Percentiles rank a stretch among this genome's conserved stretches.
Evolutionary conservation across 2,329 filamentous ascomycete species (phyloP).

Genomic region (Aaosphaeria pasadenensis): DNA sequence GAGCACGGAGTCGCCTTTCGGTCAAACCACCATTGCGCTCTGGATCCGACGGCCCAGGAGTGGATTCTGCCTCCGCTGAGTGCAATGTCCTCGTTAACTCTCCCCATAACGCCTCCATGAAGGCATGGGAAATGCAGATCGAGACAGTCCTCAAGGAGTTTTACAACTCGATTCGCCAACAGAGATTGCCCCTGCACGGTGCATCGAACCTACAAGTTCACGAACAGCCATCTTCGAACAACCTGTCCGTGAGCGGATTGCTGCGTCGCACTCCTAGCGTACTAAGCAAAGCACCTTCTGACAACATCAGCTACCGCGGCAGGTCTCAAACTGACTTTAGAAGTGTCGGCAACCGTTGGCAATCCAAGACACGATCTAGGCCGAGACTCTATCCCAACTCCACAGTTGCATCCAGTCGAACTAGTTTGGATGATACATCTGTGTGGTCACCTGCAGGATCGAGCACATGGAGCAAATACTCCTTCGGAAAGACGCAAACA

Average conservation of each 20-base stretch:
- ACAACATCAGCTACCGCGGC: slow-evolving; percentile 71
- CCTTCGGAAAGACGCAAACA: slow-evolving; percentile 83
- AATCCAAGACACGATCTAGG: slow-evolving; percentile 80
- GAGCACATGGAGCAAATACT: slow-evolving; percentile 95
- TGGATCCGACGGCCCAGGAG: slow-evolving; percentile 33
- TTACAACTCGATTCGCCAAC: slow-evolving; percentile 82
- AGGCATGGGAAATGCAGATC: slow-evolving; percentile 83
- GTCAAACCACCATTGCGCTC: slow-evolving; percentile 37
- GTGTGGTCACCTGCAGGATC: slow-evolving; percentile 89
- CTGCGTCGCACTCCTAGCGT: slow-evolving; percentile 86
- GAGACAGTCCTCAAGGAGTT: slow-evolving; percentile 91
- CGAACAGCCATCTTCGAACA: slow-evolving; percentile 52
- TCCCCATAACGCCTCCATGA: slow-evolving; percentile 70
- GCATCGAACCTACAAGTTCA: slow-evolving; percentile 50
- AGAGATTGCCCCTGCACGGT: slow-evolving; percentile 83
- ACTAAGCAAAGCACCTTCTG: slow-evolving; percentile 88
- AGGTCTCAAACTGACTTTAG: slow-evolving; percentile 62
- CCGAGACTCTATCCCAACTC: slow-evolving; percentile 72
- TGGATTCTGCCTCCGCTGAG: slow-evolving; percentile 44
- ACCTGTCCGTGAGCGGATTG: slow-evolving; percentile 67
- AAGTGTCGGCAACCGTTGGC: slow-evolving; percentile 68
- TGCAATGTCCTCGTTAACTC: slow-evolving; percentile 75
- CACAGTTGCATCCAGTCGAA: slow-evolving; percentile 84
- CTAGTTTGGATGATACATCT: slow-evolving; percentile 88
- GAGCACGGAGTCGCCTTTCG: slow-evolving; percentile 41